Conservation (phyloP, 345 rosid genomes). For the Lenwebbia sp. region DNA sequence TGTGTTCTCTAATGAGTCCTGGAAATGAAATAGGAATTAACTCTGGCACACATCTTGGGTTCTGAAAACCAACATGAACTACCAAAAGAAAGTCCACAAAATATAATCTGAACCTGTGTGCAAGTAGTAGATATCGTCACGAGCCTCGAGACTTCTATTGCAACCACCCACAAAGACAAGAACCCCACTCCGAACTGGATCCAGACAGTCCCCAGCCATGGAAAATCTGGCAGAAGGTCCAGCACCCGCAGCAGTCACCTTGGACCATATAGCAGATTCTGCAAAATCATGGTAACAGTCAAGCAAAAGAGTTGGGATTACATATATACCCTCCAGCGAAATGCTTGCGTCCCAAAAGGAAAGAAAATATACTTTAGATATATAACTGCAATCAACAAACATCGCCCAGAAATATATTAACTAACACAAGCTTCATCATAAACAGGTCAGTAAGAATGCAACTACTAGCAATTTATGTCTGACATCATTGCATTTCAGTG, state of each 20-base stretch:
- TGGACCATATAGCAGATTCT: conserved; percentile 82
- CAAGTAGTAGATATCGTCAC: conserved; percentile 79
- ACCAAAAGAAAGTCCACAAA: not conserved
- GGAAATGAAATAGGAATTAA: not conserved
- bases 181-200: conserved; percentile 59
- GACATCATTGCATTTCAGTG: not conserved
- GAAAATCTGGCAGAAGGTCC: conserved; percentile 96
- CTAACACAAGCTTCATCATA: too few relatives aligned
- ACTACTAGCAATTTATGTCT: too few relatives aligned
- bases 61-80: not conserved
- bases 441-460: too few relatives aligned
- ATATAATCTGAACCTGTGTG: conserved; percentile 51
- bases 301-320: not conserved
- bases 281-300: conserved; percentile 4
- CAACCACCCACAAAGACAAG: conserved; percentile 85
- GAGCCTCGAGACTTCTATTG: conserved; percentile 84
- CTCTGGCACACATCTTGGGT: not conserved
- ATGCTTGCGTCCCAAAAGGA: rapidly evolving
- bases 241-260: conserved; percentile 49
- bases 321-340: not conserved
- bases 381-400: too few relatives aligned
- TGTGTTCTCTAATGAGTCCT: conserved; percentile 52
- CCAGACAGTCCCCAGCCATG: conserved; percentile 76
- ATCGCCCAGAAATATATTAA: too few relatives aligned
- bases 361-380: not conserved